phyloP scores from a whole-genome alignment of 228 moss, liverwort and hornwort genomes.

The Sphagnum magellanicum region DNA sequence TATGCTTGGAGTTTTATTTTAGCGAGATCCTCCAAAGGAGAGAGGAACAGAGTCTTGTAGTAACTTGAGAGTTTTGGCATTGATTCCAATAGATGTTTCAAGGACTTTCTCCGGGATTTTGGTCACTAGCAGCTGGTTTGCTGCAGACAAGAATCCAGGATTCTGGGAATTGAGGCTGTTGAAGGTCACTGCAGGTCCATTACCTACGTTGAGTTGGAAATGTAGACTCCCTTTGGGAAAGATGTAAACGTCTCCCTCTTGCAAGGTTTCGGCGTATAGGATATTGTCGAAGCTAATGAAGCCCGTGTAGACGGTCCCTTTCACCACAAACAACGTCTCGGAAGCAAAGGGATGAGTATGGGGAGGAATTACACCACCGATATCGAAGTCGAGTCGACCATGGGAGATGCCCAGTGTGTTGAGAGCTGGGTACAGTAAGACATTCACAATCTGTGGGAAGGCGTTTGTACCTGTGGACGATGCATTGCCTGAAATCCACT shows the following conservation, averaged over 20 bases:
- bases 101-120: not conserved
- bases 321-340: not conserved
- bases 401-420: conserved; percentile 44
- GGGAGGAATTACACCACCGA: conserved; percentile 38
- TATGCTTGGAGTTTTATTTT: too few species aligned
- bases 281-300: conserved; percentile 6
- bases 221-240: conserved; percentile 8
- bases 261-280: conserved; percentile 1
- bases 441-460: too few species aligned
- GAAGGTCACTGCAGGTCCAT: conserved; percentile 1
- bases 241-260: conserved; percentile 4
- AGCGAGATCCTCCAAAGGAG: not conserved
- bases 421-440: conserved; percentile 13
- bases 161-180: conserved; percentile 7
- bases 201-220: conserved; percentile 11
- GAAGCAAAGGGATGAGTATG: conserved; percentile 8
- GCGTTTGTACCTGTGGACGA: too few species aligned
- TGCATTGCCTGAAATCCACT: not conserved
- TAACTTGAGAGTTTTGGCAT: not conserved
- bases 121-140: conserved; percentile 3
- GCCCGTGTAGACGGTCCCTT: conserved; percentile 6
- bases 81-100: conserved; percentile 1
- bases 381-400: conserved; percentile 32
- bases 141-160: not conserved
- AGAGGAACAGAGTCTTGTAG: not conserved